phyloP scores from a whole-genome alignment of 2,329 filamentous ascomycete genomes.

The Diatrype stigma region DNA sequence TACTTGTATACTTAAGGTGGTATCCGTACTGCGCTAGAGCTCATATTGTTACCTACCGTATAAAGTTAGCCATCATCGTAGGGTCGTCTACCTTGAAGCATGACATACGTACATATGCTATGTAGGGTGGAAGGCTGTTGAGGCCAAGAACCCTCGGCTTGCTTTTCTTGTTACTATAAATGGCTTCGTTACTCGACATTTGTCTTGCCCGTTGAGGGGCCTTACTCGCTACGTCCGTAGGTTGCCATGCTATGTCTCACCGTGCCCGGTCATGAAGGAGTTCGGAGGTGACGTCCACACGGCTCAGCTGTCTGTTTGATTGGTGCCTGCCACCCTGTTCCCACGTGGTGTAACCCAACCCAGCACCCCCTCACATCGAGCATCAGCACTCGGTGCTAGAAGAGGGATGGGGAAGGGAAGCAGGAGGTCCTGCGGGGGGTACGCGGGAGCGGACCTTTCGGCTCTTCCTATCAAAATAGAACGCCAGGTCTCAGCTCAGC shows the following conservation, averaged over 20 bases:
- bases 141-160: too few relatives aligned
- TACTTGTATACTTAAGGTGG: too few relatives aligned
- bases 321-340: not conserved
- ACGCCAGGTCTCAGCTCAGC: not conserved
- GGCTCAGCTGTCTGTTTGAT: not conserved
- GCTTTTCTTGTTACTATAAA: not conserved
- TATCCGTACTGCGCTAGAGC: too few relatives aligned
- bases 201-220: not conserved
- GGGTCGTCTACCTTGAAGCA: too few relatives aligned
- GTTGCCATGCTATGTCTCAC: not conserved
- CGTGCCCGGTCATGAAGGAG: not conserved
- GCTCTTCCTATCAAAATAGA: not conserved
- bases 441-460: not conserved
- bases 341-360: not conserved
- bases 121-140: too few relatives aligned
- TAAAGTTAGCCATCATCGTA: too few relatives aligned
- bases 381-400: not conserved
- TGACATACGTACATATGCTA: too few relatives aligned
- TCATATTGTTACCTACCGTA: too few relatives aligned
- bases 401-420: not conserved
- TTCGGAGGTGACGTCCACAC: not conserved
- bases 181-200: not conserved
- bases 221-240: not conserved
- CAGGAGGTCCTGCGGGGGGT: not conserved
- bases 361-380: not conserved